Evolutionary conservation across 805 yeast genomes (phyloP).

Genomic region (Candida ipomoeae): DNA sequence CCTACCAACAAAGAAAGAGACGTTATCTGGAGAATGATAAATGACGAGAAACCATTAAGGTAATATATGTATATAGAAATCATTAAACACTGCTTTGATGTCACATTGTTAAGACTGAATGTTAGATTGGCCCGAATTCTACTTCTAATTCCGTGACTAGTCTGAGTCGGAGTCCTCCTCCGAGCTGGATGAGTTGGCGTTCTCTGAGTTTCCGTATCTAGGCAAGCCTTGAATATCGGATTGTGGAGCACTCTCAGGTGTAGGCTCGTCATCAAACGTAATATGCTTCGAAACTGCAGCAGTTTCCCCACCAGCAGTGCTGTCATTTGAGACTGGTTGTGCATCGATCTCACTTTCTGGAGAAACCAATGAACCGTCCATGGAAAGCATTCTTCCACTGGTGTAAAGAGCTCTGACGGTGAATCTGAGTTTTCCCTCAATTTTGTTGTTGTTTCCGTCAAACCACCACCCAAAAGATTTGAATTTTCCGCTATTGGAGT

Average conservation of each 20-base stretch:
- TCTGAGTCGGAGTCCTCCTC: constrained; percentile 12
- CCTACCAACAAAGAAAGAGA: constrained; percentile 37
- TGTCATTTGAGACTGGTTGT: constrained; percentile 45
- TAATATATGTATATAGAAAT: constrained; percentile 1
- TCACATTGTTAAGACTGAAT: constrained; percentile 1
- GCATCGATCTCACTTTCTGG: constrained; percentile 55
- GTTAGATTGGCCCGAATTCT: background rate
- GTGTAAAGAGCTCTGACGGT: constrained; percentile 68
- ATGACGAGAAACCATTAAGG: constrained; percentile 26
- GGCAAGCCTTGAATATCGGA: constrained; percentile 1
- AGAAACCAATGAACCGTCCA: constrained; percentile 78
- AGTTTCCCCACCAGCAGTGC: constrained; percentile 21
- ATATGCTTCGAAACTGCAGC: constrained; percentile 12
- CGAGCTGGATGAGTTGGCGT: constrained; percentile 10
- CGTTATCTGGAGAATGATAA: constrained; percentile 42
- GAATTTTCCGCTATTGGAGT: constrained; percentile 24
- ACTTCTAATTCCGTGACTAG: background rate
- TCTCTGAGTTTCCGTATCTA: constrained; percentile 1
- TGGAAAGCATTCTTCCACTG: constrained; percentile 76
- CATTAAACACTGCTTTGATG: constrained; percentile 8
- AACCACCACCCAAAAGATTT: constrained; percentile 83
- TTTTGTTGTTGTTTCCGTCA: constrained; percentile 65
- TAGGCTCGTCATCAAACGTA: constrained; percentile 15
- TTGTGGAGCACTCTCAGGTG: constrained; percentile 1
- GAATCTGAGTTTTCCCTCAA: constrained; percentile 81